Evolutionary conservation across 805 yeast species (phyloP).

Genomic region (Blastobotrys peoriensis): DNA sequence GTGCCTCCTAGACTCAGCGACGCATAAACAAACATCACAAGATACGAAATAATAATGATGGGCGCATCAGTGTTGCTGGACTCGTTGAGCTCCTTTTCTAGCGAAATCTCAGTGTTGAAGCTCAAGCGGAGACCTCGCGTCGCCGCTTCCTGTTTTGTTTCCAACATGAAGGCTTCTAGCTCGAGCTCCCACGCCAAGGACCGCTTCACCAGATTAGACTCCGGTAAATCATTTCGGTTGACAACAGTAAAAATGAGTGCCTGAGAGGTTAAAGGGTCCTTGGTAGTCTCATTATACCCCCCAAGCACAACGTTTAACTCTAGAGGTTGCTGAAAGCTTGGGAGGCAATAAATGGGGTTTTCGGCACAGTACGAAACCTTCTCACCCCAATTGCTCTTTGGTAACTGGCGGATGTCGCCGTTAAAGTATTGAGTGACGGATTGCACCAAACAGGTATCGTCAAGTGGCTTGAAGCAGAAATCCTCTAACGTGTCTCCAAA

Average conservation of each 20-base stretch:
- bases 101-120: conserved; percentile 76
- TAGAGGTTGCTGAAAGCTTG: conserved; percentile 86
- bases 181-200: conserved; percentile 64
- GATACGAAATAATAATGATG: conserved; percentile 66
- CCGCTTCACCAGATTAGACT: conserved; percentile 33
- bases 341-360: conserved; percentile 85
- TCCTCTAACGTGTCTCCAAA: conserved; percentile 43
- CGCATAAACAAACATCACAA: conserved; percentile 84
- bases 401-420: conserved; percentile 49
- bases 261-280: conserved; percentile 48
- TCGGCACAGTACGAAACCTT: conserved; percentile 56
- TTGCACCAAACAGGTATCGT: conserved; percentile 74
- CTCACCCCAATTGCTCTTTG: conserved; percentile 50
- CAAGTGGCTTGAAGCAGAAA: conserved; percentile 71
- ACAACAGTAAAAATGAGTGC: conserved; percentile 77
- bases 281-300: conserved; percentile 29
- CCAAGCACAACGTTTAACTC: conserved; percentile 69
- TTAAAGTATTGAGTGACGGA: conserved; percentile 84
- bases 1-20: conserved; percentile 70
- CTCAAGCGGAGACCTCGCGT: conserved; percentile 53
- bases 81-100: conserved; percentile 77
- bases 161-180: conserved; percentile 50
- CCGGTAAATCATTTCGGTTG: conserved; percentile 47
- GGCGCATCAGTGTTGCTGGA: conserved; percentile 73
- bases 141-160: conserved; percentile 43